Conservation (phyloP, 1,139 yeast genomes). For the Candida frijolesensis region DNA sequence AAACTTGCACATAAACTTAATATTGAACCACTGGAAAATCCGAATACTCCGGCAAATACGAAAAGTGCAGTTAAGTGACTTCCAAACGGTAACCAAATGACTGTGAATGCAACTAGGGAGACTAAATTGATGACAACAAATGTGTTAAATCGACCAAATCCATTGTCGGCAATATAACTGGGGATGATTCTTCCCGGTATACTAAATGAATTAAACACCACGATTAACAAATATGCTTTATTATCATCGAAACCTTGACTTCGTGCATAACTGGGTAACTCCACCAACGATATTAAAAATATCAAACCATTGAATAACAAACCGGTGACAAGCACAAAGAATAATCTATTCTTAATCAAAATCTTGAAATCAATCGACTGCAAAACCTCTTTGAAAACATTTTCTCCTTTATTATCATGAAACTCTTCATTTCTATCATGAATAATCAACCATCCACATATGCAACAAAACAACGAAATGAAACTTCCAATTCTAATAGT, state of each 20-base stretch:
- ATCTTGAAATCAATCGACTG: constrained; percentile 29
- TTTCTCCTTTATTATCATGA: constrained; percentile 6
- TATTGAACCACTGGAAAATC: constrained; percentile 35
- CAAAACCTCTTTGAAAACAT: constrained; percentile 18
- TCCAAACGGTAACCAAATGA: constrained; percentile 33
- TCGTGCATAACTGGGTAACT: constrained; percentile 32
- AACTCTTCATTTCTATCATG: constrained; percentile 26
- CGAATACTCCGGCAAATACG: constrained; percentile 30
- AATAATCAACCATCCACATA: constrained; percentile 20
- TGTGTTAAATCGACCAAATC: constrained; percentile 32
- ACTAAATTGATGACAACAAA: constrained; percentile 24
- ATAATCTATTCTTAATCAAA: constrained; percentile 26
- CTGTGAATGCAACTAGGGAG: constrained; percentile 24
- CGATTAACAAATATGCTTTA: constrained; percentile 26
- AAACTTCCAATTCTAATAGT: constrained; percentile 28
- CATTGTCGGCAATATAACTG: constrained; percentile 30
- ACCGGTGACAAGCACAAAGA: constrained; percentile 28
- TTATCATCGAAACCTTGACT: constrained; percentile 26
- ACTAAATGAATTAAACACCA: constrained; percentile 31
- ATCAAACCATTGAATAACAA: constrained; percentile 36
- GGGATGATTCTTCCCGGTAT: constrained; percentile 34
- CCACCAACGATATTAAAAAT: constrained; percentile 27
- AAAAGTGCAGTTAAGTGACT: constrained; percentile 28
- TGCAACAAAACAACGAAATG: constrained; percentile 20
- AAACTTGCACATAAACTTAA: constrained; percentile 34